A percentile compares a stretch with the other conserved stretches of the same genome.
Conservation (phyloP, 495 filamentous ascomycete genomes). For the Amniculicola lignicola region DNA sequence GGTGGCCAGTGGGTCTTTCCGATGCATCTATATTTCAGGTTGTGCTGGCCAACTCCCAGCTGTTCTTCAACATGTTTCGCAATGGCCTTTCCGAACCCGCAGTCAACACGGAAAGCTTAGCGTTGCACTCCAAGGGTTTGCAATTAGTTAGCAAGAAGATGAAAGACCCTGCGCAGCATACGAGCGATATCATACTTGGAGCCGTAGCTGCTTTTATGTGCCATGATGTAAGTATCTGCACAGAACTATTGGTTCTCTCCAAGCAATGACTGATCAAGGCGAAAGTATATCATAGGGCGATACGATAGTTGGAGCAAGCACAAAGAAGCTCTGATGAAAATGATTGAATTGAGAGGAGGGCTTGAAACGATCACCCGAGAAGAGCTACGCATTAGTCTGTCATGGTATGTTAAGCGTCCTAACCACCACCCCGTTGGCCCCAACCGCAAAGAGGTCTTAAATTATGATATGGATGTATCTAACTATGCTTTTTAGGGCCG, state of each 20-base stretch:
- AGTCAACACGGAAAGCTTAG: conserved; percentile 7
- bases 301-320: neutral
- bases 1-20: conserved; percentile 9
- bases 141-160: conserved; percentile 1
- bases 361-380: conserved; percentile 4
- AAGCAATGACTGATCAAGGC: neutral
- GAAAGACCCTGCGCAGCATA: conserved; percentile 7
- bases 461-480: neutral
- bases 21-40: conserved; percentile 2
- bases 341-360: conserved; percentile 9
- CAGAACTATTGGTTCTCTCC: neutral
- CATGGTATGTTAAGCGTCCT: conserved; percentile 9
- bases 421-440: neutral
- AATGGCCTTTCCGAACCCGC: neutral
- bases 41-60: conserved; percentile 7
- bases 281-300: conserved; percentile 9
- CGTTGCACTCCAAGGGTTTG: neutral
- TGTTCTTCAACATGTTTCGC: conserved; percentile 1
- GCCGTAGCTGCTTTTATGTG: conserved; percentile 11
- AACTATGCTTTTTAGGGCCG: conserved; percentile 1
- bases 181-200: conserved; percentile 4
- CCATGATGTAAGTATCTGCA: conserved; percentile 4
- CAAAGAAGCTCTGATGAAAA: conserved; percentile 2
- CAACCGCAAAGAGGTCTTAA: too few relatives aligned
- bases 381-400: conserved; percentile 9